A percentile compares a stretch with the other conserved stretches of the same genome.
Conservation (phyloP, 2,329 filamentous ascomycete genomes). For the Xenosphaeropsis pyriputrescens region DNA sequence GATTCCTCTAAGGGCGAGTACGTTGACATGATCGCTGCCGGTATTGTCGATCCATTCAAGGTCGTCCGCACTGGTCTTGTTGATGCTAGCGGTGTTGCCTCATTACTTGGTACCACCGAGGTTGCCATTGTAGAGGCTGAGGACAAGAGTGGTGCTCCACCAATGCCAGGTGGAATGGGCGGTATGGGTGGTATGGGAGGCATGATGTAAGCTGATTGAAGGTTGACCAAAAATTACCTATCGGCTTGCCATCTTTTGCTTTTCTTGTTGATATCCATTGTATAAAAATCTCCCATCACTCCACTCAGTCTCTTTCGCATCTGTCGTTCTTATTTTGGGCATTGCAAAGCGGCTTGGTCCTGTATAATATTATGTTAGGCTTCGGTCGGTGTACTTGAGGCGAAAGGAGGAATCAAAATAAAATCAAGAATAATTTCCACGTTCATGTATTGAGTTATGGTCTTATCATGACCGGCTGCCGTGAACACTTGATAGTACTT, state of each 20-base stretch:
- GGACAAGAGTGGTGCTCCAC: slow-evolving; percentile 64
- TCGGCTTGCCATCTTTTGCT: not conserved
- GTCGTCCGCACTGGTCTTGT: slow-evolving; percentile 92
- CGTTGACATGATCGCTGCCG: slow-evolving; percentile 92
- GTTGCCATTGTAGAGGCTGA: slow-evolving; percentile 96
- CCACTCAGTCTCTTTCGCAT: slow-evolving; percentile 1
- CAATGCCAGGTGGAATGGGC: slow-evolving; percentile 51
- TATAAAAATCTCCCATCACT: not conserved
- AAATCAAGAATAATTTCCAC: too few species aligned
- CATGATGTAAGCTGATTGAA: slow-evolving; percentile 17
- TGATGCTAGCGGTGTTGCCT: slow-evolving; percentile 92
- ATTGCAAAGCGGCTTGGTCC: not conserved
- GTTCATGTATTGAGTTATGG: too few species aligned
- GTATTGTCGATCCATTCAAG: slow-evolving; percentile 99
- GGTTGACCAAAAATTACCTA: not conserved
- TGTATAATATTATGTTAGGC: not conserved
- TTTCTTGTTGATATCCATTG: not conserved
- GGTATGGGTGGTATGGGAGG: slow-evolving; percentile 35
- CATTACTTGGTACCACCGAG: slow-evolving; percentile 92
- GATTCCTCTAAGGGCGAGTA: slow-evolving; percentile 96
- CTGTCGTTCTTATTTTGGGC: not conserved
- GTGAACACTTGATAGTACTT: not conserved
- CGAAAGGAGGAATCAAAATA: too few species aligned
- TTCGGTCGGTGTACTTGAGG: too few species aligned
- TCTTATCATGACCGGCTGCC: not conserved